A percentile compares a stretch with the other conserved stretches of the same genome.
These are phyloP conservation scores for Phytopythium helicoides DNA, from an alignment of 352 stramenopile genomes.

Conservation along the genomic window DNA sequence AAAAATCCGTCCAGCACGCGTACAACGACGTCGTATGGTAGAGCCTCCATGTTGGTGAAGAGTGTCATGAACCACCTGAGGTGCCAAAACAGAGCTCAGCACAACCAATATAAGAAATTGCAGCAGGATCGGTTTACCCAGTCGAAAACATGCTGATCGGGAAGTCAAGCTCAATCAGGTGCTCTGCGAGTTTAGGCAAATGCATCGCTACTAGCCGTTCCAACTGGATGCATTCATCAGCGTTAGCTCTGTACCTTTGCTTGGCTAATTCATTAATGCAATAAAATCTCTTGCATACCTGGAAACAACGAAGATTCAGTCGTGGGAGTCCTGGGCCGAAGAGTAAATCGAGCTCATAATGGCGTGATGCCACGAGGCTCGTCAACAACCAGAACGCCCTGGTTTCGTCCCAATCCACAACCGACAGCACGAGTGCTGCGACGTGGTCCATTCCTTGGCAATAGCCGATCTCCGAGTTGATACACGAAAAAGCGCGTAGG, in stretches of 20 bases:
- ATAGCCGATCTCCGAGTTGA: slow-evolving; percentile 71
- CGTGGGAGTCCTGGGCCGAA: slow-evolving; percentile 60
- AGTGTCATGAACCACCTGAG: slow-evolving; percentile 82
- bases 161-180: slow-evolving; percentile 61
- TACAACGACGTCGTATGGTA: slow-evolving; percentile 57
- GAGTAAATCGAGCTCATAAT: slow-evolving; percentile 58
- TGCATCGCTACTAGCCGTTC: slow-evolving; percentile 43
- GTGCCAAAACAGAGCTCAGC: not conserved
- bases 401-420: slow-evolving; percentile 63
- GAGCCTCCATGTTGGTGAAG: slow-evolving; percentile 71
- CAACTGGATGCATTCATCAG: slow-evolving; percentile 45
- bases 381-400: slow-evolving; percentile 69
- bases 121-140: too few species aligned
- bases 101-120: not conserved
- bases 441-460: slow-evolving; percentile 80
- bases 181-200: slow-evolving; percentile 33
- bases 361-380: slow-evolving; percentile 46
- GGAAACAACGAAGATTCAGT: slow-evolving; percentile 60
- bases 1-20: slow-evolving; percentile 65
- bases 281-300: slow-evolving; percentile 42
- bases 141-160: slow-evolving; percentile 69
- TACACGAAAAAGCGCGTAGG: slow-evolving; percentile 57
- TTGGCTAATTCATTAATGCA: too few species aligned
- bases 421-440: slow-evolving; percentile 53
- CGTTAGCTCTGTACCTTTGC: too few species aligned